Percentiles rank a stretch among this genome's conserved stretches.
These are phyloP conservation scores for Cutaneotrichosporon cyanovorans DNA, from an alignment of 1,284 basidiomycete genomes.

Conservation along the genomic window DNA sequence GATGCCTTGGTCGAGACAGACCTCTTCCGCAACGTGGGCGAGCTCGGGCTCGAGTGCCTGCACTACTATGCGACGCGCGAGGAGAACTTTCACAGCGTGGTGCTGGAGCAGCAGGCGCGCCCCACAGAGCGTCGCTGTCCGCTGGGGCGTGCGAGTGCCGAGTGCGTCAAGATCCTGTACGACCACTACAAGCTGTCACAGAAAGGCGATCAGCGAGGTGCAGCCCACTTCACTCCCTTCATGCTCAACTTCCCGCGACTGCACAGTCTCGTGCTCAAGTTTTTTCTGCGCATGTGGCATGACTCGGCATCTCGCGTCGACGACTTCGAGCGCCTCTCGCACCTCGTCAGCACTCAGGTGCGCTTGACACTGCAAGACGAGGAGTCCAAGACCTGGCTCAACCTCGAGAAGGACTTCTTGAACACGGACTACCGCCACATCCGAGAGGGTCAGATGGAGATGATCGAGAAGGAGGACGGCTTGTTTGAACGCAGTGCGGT, in stretches of 20 bases:
- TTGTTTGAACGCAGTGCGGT: slow-evolving; percentile 74
- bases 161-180: slow-evolving; percentile 67
- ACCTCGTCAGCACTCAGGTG: slow-evolving; percentile 78
- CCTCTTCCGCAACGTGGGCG: slow-evolving; percentile 76
- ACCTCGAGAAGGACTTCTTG: slow-evolving; percentile 76
- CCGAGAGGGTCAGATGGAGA: slow-evolving; percentile 86
- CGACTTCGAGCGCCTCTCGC: slow-evolving; percentile 75
- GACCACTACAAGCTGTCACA: slow-evolving; percentile 54
- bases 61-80: slow-evolving; percentile 64
- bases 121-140: slow-evolving; percentile 73
- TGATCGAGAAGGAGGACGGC: slow-evolving; percentile 86
- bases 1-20: slow-evolving; percentile 73
- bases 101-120: slow-evolving; percentile 76
- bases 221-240: slow-evolving; percentile 79
- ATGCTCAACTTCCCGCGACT: slow-evolving; percentile 79
- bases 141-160: slow-evolving; percentile 59
- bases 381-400: slow-evolving; percentile 70
- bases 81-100: slow-evolving; percentile 75
- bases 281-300: slow-evolving; percentile 89
- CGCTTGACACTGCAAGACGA: slow-evolving; percentile 71
- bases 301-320: slow-evolving; percentile 74
- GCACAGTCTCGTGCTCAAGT: slow-evolving; percentile 72
- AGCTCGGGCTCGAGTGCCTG: slow-evolving; percentile 77
- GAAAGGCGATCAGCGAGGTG: slow-evolving; percentile 37
- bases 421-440: slow-evolving; percentile 79